These are phyloP conservation scores for Lentinula sp. DNA, from an alignment of 768 basidiomycete species.

Conservation along the genomic window DNA sequence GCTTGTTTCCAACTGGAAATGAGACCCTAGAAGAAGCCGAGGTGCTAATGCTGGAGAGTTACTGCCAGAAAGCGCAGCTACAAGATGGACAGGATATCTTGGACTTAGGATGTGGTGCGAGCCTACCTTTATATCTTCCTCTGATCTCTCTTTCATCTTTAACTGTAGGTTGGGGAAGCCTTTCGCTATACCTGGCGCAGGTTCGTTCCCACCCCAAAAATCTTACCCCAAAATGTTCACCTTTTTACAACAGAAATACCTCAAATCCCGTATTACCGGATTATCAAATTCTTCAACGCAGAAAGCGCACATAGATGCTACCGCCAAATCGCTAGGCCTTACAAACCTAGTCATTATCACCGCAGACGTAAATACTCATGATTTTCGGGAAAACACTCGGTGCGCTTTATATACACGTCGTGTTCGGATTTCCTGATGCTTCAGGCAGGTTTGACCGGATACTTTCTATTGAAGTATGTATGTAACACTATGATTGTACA, in stretches of 20 bases:
- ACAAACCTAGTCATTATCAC: conserved; percentile 62
- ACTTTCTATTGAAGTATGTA: conserved; percentile 55
- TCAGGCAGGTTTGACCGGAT: conserved; percentile 58
- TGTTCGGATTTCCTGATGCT: not conserved
- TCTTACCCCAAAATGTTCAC: not conserved
- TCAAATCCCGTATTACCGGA: conserved; percentile 53
- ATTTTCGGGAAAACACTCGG: conserved; percentile 46
- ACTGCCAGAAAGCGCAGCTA: conserved; percentile 59
- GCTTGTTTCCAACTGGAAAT: conserved; percentile 54
- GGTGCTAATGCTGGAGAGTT: conserved; percentile 57
- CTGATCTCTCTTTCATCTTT: not conserved
- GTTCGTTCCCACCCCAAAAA: conserved; percentile 19
- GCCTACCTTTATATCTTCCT: not conserved
- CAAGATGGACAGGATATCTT: conserved; percentile 56
- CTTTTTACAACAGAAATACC: conserved; percentile 48
- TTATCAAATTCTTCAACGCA: conserved; percentile 67
- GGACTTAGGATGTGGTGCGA: conserved; percentile 62
- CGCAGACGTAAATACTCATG: conserved; percentile 58
- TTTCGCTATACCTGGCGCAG: conserved; percentile 59
- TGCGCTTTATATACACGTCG: conserved; percentile 16
- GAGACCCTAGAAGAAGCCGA: conserved; percentile 63
- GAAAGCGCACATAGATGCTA: conserved; percentile 53
- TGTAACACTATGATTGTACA: not conserved
- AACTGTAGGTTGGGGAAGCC: conserved; percentile 58
- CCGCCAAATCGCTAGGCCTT: conserved; percentile 41